These are phyloP conservation scores for Psilocybe tampanensis DNA, from an alignment of 768 basidiomycete species.

Conservation along the genomic window DNA sequence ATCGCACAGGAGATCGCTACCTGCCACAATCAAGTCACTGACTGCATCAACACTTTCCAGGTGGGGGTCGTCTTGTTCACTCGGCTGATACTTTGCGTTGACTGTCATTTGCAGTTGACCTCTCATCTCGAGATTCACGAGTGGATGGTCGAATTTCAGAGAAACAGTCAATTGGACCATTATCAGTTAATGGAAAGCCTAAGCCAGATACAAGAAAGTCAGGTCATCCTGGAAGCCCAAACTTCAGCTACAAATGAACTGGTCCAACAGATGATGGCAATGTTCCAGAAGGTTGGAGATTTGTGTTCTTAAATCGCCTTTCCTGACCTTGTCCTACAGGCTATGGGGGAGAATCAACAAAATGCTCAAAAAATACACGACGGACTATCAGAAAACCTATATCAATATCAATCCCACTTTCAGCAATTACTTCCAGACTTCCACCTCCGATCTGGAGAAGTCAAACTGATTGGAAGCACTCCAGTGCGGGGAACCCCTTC, in stretches of 20 bases:
- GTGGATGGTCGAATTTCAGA: conserved; percentile 50
- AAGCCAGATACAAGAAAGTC: conserved; percentile 43
- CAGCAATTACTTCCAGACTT: conserved; percentile 50
- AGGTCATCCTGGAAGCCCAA: conserved; percentile 34
- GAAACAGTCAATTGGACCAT: conserved; percentile 43
- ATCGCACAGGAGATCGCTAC: conserved; percentile 44
- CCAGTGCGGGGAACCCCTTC: conserved; percentile 54
- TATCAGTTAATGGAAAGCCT: conserved; percentile 44
- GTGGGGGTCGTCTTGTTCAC: conserved; percentile 25
- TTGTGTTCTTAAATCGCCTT: background rate
- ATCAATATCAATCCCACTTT: conserved; percentile 48
- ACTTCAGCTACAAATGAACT: conserved; percentile 35
- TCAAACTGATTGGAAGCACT: conserved; percentile 46
- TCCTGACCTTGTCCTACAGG: conserved; percentile 18
- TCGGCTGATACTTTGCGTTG: background rate
- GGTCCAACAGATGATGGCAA: conserved; percentile 43
- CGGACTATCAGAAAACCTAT: conserved; percentile 52
- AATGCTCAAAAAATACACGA: conserved; percentile 37
- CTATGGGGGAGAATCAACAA: conserved; percentile 34
- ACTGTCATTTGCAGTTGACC: conserved; percentile 35
- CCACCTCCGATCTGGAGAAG: conserved; percentile 55
- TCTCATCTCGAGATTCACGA: conserved; percentile 46
- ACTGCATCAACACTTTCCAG: conserved; percentile 50
- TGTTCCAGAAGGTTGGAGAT: conserved; percentile 49
- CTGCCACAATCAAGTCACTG: conserved; percentile 46